phyloP scores from a whole-genome alignment of 306 rosid species.

The Vicia villosa region DNA sequence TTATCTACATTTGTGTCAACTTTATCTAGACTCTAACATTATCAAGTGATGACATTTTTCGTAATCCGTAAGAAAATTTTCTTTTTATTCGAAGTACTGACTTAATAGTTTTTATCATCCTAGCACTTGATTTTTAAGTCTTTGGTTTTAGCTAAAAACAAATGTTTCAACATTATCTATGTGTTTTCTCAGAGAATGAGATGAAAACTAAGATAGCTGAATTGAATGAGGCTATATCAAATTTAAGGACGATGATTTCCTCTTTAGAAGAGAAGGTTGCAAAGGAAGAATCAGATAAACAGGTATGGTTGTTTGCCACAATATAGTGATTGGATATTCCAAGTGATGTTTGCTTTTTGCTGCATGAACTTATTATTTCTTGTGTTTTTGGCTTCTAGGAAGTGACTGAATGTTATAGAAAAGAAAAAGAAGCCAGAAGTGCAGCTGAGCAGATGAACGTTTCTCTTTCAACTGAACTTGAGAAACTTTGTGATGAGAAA shows the following conservation, averaged over 20 bases:
- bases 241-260: constrained; percentile 51
- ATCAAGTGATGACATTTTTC: neutral
- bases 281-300: constrained; percentile 68
- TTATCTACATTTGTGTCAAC: too few species aligned
- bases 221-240: constrained; percentile 46
- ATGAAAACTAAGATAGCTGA: constrained; percentile 62
- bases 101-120: neutral
- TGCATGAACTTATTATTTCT: constrained; percentile 1
- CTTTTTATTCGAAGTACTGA: neutral
- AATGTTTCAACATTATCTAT: constrained; percentile 5
- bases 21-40: too few species aligned
- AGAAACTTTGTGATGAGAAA: constrained; percentile 65
- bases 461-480: constrained; percentile 58
- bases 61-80: neutral
- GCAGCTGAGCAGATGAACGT: constrained; percentile 67
- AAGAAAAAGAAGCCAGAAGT: constrained; percentile 74
- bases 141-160: neutral
- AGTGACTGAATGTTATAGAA: constrained; percentile 57
- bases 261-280: constrained; percentile 63
- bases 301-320: constrained; percentile 54
- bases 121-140: neutral
- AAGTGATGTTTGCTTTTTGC: neutral
- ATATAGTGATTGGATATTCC: constrained; percentile 5
- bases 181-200: constrained; percentile 62
- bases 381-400: constrained; percentile 52